A percentile compares a stretch with the other conserved stretches of the same genome.
Evolutionary conservation across 257 asterid species (phyloP).

Genomic region (Striga asiatica): DNA sequence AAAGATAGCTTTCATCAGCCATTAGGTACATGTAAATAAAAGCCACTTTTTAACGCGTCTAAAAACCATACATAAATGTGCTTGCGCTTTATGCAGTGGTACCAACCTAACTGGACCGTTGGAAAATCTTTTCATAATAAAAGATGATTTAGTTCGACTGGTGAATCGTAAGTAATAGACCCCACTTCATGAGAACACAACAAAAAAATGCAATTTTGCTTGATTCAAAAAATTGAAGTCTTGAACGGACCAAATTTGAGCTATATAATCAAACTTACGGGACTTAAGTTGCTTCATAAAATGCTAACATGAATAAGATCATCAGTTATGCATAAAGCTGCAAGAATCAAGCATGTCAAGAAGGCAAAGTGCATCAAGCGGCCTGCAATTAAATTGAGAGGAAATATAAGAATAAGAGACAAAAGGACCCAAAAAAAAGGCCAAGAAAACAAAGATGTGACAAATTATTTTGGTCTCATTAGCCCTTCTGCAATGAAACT

Average conservation of each 20-base stretch:
- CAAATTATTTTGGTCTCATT: not conserved
- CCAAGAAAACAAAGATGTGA: not conserved
- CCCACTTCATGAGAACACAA: no score
- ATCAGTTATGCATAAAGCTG: not conserved
- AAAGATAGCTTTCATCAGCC: constrained; percentile 16
- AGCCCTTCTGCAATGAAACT: no score
- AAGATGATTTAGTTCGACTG: not conserved
- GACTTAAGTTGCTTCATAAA: no score
- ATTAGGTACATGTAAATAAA: constrained; percentile 19
- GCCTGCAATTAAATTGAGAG: not conserved
- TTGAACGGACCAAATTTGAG: no score
- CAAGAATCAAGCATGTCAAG: not conserved
- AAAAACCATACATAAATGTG: constrained; percentile 4
- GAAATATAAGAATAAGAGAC: not conserved
- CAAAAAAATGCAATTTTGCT: no score
- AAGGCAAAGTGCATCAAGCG: not conserved
- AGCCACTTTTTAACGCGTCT: constrained; percentile 5
- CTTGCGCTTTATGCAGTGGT: not conserved
- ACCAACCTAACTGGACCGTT: not conserved
- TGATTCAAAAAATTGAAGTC: no score
- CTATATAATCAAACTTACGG: no score
- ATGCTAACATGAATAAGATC: not conserved
- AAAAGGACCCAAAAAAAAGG: no score
- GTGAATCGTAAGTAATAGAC: no score
- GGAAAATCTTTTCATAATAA: not conserved